Evolutionary conservation across 2,329 filamentous ascomycete species (phyloP).

Genomic region (Xylariaceae sp.): DNA sequence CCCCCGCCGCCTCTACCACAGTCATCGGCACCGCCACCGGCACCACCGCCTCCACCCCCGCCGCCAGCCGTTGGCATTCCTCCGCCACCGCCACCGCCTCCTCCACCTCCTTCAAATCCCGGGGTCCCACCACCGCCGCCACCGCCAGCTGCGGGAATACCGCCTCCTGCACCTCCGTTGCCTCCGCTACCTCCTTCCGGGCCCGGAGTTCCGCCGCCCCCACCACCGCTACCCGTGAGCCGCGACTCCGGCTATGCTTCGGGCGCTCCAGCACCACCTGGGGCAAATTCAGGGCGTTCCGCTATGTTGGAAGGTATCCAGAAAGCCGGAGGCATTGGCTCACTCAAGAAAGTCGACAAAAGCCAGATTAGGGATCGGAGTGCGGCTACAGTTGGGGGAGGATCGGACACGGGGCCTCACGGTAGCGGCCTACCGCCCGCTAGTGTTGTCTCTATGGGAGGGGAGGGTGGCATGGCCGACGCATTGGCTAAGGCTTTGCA

Average conservation of each 20-base stretch:
- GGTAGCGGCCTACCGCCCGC: conserved; percentile 50
- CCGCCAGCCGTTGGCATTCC: conserved; percentile 9
- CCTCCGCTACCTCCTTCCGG: conserved; percentile 29
- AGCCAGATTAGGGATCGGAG: conserved; percentile 68
- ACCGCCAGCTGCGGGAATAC: conserved; percentile 30
- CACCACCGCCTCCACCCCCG: conserved; percentile 21
- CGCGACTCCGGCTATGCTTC: conserved; percentile 56
- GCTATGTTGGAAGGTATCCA: conserved; percentile 70
- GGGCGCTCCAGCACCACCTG: conserved; percentile 44
- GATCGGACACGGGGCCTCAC: conserved; percentile 46
- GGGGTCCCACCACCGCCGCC: conserved; percentile 29
- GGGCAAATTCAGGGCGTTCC: conserved; percentile 46
- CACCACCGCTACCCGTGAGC: conserved; percentile 43
- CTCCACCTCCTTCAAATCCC: conserved; percentile 14
- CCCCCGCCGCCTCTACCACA: conserved; percentile 36
- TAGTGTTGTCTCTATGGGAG: conserved; percentile 48
- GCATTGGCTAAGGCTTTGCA: conserved; percentile 73
- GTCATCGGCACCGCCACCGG: conserved; percentile 27
- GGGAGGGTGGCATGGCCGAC: conserved; percentile 68
- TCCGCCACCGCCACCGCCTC: conserved; percentile 19
- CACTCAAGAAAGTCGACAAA: conserved; percentile 72
- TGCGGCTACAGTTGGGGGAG: conserved; percentile 56
- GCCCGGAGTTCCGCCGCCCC: conserved; percentile 32
- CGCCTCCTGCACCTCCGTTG: conserved; percentile 19
- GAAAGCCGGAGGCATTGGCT: conserved; percentile 60